Conservation (phyloP, 2,329 filamentous ascomycete species). For the Pestalotiopsis sp. region DNA sequence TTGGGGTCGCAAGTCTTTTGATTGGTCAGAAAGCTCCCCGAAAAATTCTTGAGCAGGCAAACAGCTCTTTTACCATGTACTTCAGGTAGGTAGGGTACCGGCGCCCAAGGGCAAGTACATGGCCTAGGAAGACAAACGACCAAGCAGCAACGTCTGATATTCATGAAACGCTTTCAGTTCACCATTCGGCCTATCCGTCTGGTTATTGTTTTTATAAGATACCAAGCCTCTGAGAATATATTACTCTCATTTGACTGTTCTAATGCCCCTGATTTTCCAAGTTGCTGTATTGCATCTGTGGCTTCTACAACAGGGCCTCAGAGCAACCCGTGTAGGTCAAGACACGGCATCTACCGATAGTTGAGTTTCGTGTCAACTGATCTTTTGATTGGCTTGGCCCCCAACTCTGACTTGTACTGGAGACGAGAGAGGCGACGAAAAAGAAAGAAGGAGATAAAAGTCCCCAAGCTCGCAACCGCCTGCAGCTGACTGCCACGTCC, state of each 20-base stretch:
- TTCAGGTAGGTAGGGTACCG: background rate
- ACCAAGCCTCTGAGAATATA: too few species aligned
- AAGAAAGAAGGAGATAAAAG: background rate
- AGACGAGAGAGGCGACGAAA: background rate
- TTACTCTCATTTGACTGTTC: too few species aligned
- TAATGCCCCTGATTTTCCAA: too few species aligned
- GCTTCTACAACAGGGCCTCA: too few species aligned
- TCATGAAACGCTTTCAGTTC: background rate
- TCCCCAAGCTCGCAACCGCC: background rate
- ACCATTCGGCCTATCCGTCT: too few species aligned
- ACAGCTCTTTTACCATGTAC: background rate
- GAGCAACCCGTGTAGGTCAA: background rate
- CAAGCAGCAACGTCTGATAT: background rate
- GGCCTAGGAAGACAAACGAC: background rate
- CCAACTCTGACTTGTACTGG: background rate
- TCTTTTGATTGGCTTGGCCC: background rate
- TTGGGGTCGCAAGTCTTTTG: background rate
- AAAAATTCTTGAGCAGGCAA: slow-evolving; percentile 4
- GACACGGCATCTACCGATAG: background rate
- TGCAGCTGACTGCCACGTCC: background rate
- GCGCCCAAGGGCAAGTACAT: background rate
- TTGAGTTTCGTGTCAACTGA: background rate
- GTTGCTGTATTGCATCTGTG: too few species aligned
- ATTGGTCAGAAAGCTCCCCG: slow-evolving; percentile 1
- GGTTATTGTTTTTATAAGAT: too few species aligned